Conservation (phyloP, 2,329 filamentous ascomycete species). For the Sclerotinia nivalis region DNA sequence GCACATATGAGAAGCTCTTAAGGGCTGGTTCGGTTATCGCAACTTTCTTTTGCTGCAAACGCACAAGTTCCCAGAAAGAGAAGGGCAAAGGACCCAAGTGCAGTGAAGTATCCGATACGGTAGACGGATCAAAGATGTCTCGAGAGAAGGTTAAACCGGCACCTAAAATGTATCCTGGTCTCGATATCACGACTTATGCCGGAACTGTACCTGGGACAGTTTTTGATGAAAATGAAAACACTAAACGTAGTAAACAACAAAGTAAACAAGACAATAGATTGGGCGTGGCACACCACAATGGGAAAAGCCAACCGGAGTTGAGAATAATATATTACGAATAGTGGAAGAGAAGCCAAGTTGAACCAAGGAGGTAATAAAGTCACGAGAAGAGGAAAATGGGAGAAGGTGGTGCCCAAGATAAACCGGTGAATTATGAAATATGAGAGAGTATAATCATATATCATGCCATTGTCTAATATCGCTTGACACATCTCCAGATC, state of each 20-base stretch:
- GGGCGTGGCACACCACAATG: not conserved
- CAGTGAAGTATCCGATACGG: not conserved
- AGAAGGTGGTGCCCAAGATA: not conserved
- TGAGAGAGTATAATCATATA: not conserved
- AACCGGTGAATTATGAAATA: not conserved
- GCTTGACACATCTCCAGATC: not conserved
- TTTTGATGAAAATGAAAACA: not conserved
- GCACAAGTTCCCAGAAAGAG: not conserved
- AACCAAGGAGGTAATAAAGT: not conserved
- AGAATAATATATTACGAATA: not conserved
- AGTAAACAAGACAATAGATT: not conserved
- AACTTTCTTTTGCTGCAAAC: not conserved
- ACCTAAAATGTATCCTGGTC: not conserved
- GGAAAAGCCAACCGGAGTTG: not conserved
- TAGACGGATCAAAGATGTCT: not conserved
- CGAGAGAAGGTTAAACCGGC: not conserved
- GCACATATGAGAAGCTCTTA: not conserved
- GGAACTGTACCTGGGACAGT: not conserved
- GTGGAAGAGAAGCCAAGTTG: not conserved
- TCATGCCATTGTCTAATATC: not conserved
- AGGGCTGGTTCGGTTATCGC: not conserved
- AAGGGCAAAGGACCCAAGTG: not conserved
- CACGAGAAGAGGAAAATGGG: not conserved
- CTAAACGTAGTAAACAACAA: not conserved
- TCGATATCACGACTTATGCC: not conserved